Evolutionary conservation across 371 early-diverging fungal genomes (phyloP), one percentile per base, ranked within the genome.

Genomic region (Capillidium heterosporum): DNA sequence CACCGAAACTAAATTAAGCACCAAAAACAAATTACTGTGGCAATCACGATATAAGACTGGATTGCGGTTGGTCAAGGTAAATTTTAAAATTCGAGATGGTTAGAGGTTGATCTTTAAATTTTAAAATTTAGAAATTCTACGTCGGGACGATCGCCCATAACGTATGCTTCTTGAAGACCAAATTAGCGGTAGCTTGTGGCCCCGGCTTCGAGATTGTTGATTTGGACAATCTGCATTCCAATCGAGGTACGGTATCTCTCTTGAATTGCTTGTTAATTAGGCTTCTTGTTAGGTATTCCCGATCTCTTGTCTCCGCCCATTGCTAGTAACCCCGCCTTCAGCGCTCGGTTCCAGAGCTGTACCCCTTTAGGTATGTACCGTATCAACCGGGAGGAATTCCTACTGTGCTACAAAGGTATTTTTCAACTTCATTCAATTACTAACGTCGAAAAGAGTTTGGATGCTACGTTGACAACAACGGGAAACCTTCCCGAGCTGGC

Each of bases 141-240:
- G 81, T 95, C 60, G 87, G 89, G 13, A 75, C 85, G 11, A 87
- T 88, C 63, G 74, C 85, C 2, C 71, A 71, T 27, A 80, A 82
- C 5, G 68, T 93, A 41, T 82, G 87, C 61, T 84, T 87, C 56
- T 61, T 92, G 58, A 80, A 80, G 28, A 80, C 84, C 29, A 85
- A 80, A 32, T 68, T 95, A 15, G 82, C 82, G 48, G 82, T 93
- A 10, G 90, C 89, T 5, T 90, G 91, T 65, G 70, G 72, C 29
- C 82, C 82, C 57, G 95, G 95, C 0, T 93, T 93, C 64, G 95
- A 95, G 64, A 72, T 95, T 50, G 84, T 95, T 32, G 87, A 91
- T 61, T 64, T 91, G 48, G 81, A 84, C 13, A 76, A 83, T 1
- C 69, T 89, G 47, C 75, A 46, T 85, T 85, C 1, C 84, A 85